phyloP scores from a whole-genome alignment of 305 asterid species.

The Caryopteris hybrid region DNA sequence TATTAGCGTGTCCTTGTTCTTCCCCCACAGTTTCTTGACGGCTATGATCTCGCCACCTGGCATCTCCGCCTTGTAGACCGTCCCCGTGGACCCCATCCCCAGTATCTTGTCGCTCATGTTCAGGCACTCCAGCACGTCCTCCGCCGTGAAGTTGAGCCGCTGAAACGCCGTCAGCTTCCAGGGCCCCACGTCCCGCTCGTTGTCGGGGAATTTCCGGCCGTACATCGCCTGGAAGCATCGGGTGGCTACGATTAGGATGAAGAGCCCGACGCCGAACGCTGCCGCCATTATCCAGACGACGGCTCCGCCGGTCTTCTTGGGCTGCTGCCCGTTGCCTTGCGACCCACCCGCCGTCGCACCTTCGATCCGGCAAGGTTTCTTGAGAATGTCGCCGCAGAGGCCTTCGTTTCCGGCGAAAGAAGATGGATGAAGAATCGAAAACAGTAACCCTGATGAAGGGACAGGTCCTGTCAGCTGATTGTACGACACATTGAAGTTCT shows the following conservation, averaged over 20 bases:
- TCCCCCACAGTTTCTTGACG: conserved; percentile 76
- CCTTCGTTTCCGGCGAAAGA: conserved; percentile 76
- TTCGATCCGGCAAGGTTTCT: conserved; percentile 43
- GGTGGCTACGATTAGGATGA: conserved; percentile 51
- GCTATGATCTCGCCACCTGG: conserved; percentile 91
- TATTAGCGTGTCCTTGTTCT: conserved; percentile 43
- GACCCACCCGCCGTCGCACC: conserved; percentile 19
- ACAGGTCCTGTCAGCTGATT: conserved; percentile 86
- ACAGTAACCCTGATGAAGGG: conserved; percentile 57
- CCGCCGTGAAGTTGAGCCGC: conserved; percentile 68
- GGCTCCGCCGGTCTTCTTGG: conserved; percentile 63
- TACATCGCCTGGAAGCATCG: conserved; percentile 55
- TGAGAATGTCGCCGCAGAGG: conserved; percentile 57
- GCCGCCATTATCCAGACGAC: conserved; percentile 78
- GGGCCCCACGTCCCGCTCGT: conserved; percentile 38
- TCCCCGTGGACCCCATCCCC: conserved; percentile 85
- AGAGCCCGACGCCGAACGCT: conserved; percentile 62
- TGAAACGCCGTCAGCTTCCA: conserved; percentile 89
- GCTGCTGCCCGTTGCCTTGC: conserved; percentile 22
- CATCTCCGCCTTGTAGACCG: conserved; percentile 87
- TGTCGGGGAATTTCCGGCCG: conserved; percentile 26
- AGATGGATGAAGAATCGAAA: conserved; percentile 63
- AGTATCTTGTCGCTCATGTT: conserved; percentile 50
- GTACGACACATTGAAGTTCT: conserved; percentile 76
- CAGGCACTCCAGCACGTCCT: conserved; percentile 58